Base-by-base conservation (phyloP, 2,329 filamentous ascomycete species). In the Fusarium sp. region DNA sequence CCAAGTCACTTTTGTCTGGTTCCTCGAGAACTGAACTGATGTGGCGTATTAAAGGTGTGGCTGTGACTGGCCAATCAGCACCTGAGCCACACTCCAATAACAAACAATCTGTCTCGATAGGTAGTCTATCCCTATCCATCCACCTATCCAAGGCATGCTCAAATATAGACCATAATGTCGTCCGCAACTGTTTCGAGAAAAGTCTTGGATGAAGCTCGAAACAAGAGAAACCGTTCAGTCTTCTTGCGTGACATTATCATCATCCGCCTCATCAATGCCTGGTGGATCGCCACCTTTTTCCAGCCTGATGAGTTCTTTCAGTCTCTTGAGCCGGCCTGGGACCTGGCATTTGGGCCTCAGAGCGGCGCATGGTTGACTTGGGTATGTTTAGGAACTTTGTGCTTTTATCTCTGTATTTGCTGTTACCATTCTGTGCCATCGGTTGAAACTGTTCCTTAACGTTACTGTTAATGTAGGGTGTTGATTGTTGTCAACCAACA, bases 281-380 rank as follows among this genome's bases (percentile, higher is more conserved):
- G 95, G 69, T 87, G 83, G 61, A 81, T 96, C 54, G 82, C 86
- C 65, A 98, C 95, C 19, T 99, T 97, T 76, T 99, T 99, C 79
- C 95, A 99, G 77, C 95, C 95, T 26, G 95, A 99, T 80, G 95
- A 99, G 77, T 98, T 92, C 80, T 99, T 95, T 73, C 95, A 99
- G 74, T 91, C 93, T 2, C 85, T 98, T 40, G 95, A 99, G 79
- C 94, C 95, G 49, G 95, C 95, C 67, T 98, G 94, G 93, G 82
- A 88, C 70, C 83, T 95, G 52, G 91, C 91, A 4, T 97, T 97
- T 81, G 93, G 93, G 22, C 72, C 80, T 3, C 75, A 83, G 12
- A 91, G 89, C 75, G 91, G 91, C 61, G 92, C 94, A 26, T 99
- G 94, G 92, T 84, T 97, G 71, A 99, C 95, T 62, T 99, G 95